A percentile compares a stretch with the other conserved stretches of the same genome.
Conservation (phyloP, 108 stramenopile species). For the Skeletonema marinoi region DNA sequence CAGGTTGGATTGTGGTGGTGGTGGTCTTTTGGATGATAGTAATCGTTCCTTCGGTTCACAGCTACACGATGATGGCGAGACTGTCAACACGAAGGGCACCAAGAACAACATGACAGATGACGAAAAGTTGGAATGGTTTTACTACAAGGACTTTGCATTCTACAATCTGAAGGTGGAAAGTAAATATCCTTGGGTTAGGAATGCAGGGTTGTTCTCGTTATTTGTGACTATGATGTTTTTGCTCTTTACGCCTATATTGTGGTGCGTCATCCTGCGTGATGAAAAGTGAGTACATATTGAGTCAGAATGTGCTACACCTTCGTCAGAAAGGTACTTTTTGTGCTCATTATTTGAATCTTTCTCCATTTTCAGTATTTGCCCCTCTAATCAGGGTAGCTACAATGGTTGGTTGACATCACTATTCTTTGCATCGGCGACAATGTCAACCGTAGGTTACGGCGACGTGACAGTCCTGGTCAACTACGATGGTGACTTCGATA, state of each 20-base stretch:
- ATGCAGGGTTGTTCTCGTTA: conserved; percentile 4
- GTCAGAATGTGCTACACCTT: neutral
- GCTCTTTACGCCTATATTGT: conserved; percentile 47
- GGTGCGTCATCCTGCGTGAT: conserved; percentile 52
- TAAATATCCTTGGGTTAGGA: conserved; percentile 28
- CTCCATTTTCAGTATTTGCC: neutral
- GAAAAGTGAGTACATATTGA: conserved; percentile 7
- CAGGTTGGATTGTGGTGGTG: neutral
- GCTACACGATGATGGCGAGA: neutral
- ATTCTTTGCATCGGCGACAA: conserved; percentile 62
- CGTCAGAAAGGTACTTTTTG: neutral
- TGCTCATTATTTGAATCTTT: neutral
- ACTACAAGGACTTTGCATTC: conserved; percentile 55
- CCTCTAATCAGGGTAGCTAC: neutral
- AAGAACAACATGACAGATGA: neutral
- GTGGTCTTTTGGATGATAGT: neutral
- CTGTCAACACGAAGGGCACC: neutral
- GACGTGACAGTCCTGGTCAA: conserved; percentile 48
- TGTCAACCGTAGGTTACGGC: conserved; percentile 68
- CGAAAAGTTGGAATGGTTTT: conserved; percentile 46
- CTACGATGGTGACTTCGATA: conserved; percentile 47
- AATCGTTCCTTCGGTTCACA: neutral
- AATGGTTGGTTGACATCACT: conserved; percentile 28
- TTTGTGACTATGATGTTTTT: conserved; percentile 31
- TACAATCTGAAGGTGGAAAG: conserved; percentile 35